phyloP scores from a whole-genome alignment of 257 asterid species.

The Ilex aquifolium region DNA sequence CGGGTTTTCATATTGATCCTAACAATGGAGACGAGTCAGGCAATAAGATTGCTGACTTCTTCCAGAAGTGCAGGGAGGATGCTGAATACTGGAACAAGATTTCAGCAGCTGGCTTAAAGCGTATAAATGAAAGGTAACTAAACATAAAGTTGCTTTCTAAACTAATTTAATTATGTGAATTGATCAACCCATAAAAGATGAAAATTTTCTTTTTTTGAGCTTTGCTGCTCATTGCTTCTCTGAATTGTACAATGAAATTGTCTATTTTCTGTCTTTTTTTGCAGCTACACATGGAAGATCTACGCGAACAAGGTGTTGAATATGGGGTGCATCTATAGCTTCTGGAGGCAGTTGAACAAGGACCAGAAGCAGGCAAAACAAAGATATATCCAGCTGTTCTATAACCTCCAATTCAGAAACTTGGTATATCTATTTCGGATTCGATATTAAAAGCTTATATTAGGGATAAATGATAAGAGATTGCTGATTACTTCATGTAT shows the following conservation, averaged over 20 bases:
- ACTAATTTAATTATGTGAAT: not conserved
- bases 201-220: not conserved
- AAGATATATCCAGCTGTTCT: slow-evolving; percentile 69
- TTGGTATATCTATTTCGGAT: slow-evolving; percentile 37
- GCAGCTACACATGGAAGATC: slow-evolving; percentile 94
- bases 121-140: slow-evolving; percentile 68
- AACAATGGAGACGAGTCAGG: slow-evolving; percentile 70
- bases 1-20: slow-evolving; percentile 83
- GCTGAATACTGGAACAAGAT: slow-evolving; percentile 56
- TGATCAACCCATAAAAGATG: too few species aligned
- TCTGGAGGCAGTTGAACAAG: slow-evolving; percentile 59
- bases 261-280: slow-evolving; percentile 3
- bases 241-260: not conserved
- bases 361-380: slow-evolving; percentile 66
- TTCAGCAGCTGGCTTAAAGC: slow-evolving; percentile 63
- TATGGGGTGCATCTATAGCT: slow-evolving; percentile 73
- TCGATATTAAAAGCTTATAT: not conserved
- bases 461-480: not conserved
- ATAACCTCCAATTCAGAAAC: slow-evolving; percentile 65
- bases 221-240: not conserved
- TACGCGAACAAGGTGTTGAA: slow-evolving; percentile 80
- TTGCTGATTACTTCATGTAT: not conserved
- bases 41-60: slow-evolving; percentile 77
- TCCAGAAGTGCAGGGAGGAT: slow-evolving; percentile 68
- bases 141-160: not conserved